These are phyloP conservation scores for Clavariopsis aquatica DNA, from an alignment of 495 filamentous ascomycete genomes.

Conservation along the genomic window DNA sequence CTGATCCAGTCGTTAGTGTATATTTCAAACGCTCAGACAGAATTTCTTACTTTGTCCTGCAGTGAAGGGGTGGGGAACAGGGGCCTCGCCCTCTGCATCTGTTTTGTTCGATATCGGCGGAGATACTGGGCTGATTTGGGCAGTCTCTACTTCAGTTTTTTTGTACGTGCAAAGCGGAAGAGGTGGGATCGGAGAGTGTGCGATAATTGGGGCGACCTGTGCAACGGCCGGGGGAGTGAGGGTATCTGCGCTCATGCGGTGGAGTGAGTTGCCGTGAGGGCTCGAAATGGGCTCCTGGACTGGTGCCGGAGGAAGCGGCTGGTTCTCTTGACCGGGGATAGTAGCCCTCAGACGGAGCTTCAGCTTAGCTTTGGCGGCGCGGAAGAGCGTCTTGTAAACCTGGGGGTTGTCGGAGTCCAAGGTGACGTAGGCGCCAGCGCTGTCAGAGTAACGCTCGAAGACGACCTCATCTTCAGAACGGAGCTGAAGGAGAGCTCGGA, in stretches of 20 bases:
- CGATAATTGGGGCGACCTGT: slow-evolving; percentile 27
- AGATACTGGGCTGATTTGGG: slow-evolving; percentile 11
- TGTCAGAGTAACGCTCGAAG: slow-evolving; percentile 96
- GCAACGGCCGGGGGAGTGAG: slow-evolving; percentile 11
- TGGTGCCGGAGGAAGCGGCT: slow-evolving; percentile 7
- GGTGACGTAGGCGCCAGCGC: slow-evolving; percentile 73
- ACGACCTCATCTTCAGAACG: slow-evolving; percentile 65
- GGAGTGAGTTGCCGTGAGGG: slow-evolving; percentile 20
- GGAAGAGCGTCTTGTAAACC: slow-evolving; percentile 95
- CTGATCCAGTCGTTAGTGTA: slow-evolving; percentile 12
- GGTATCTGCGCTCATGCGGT: slow-evolving; percentile 26
- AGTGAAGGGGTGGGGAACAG: slow-evolving; percentile 41
- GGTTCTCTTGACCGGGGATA: slow-evolving; percentile 26
- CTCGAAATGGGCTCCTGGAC: not conserved
- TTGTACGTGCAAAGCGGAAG: slow-evolving; percentile 4
- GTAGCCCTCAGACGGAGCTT: slow-evolving; percentile 90
- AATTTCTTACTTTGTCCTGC: slow-evolving; percentile 31
- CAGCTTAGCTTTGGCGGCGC: slow-evolving; percentile 96
- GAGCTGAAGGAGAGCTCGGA: slow-evolving; percentile 72
- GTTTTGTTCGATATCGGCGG: slow-evolving; percentile 8
- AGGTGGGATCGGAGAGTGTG: slow-evolving; percentile 22
- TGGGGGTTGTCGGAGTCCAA: slow-evolving; percentile 75
- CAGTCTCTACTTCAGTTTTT: not conserved
- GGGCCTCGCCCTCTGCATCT: slow-evolving; percentile 38
- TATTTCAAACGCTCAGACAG: not conserved